Evolutionary conservation across 2,329 filamentous ascomycete genomes (phyloP).

Genomic region (Diplodia corticola): DNA sequence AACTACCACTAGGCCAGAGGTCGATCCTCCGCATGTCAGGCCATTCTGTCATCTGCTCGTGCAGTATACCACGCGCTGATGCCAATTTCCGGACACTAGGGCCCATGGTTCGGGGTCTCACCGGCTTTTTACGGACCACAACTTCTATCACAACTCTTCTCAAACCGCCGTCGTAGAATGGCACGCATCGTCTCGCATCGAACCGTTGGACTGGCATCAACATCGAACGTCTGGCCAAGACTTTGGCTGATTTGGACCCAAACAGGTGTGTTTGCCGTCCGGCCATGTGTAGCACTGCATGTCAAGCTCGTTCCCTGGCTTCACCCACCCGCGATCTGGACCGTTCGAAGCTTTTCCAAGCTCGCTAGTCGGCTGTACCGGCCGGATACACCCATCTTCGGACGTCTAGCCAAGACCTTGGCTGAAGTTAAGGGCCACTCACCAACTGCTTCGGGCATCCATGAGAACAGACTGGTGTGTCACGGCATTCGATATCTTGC

Average conservation of each 20-base stretch:
- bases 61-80: neutral
- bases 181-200: neutral
- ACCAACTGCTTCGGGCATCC: neutral
- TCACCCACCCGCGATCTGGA: neutral
- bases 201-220: neutral
- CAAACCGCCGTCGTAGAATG: neutral
- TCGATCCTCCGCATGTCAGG: neutral
- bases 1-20: neutral
- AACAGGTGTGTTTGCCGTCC: neutral
- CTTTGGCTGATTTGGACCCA: constrained; percentile 16
- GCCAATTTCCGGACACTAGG: neutral
- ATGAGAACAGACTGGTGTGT: neutral
- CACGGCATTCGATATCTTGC: constrained; percentile 3
- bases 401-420: constrained; percentile 17
- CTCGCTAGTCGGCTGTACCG: neutral
- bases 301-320: neutral
- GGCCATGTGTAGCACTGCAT: constrained; percentile 4
- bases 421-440: neutral
- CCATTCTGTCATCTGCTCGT: neutral
- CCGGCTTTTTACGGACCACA: neutral
- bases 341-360: neutral
- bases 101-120: neutral
- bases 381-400: neutral
- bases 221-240: constrained; percentile 17
- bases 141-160: neutral